Conservation (phyloP, 371 early-diverging fungal genomes). For the Thermomucor indicae-seudaticae region DNA sequence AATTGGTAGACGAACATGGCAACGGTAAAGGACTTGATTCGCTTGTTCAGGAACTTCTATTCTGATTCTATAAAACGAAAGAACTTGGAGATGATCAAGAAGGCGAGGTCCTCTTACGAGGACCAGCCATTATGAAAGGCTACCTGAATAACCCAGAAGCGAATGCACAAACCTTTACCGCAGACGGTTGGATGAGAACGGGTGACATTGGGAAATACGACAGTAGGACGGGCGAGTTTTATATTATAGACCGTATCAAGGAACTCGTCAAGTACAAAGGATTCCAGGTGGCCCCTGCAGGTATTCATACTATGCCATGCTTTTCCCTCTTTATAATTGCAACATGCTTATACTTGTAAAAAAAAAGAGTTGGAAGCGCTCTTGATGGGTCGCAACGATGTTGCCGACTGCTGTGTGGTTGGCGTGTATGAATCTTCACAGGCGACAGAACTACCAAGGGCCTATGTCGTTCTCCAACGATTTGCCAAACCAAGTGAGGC, state of each 20-base stretch:
- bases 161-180: slow-evolving; percentile 64
- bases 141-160: slow-evolving; percentile 68
- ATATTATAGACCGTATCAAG: slow-evolving; percentile 69
- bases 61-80: slow-evolving; percentile 4
- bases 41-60: not conserved
- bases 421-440: slow-evolving; percentile 55
- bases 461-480: slow-evolving; percentile 62
- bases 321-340: slow-evolving; percentile 1
- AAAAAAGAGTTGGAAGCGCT: slow-evolving; percentile 70
- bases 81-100: slow-evolving; percentile 50
- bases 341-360: not conserved
- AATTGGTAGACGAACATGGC: slow-evolving; percentile 58
- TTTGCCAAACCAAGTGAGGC: slow-evolving; percentile 3
- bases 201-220: slow-evolving; percentile 80
- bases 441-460: slow-evolving; percentile 80
- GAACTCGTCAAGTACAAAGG: slow-evolving; percentile 79
- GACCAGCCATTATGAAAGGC: slow-evolving; percentile 80
- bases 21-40: slow-evolving; percentile 23
- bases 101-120: slow-evolving; percentile 79
- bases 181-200: slow-evolving; percentile 74
- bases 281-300: slow-evolving; percentile 71
- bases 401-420: slow-evolving; percentile 78
- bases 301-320: slow-evolving; percentile 4
- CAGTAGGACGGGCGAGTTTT: slow-evolving; percentile 50
- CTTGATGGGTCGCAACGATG: slow-evolving; percentile 57